Evolutionary conservation across 2,329 filamentous ascomycete genomes (phyloP).

Genomic region (Trichoderma cornu-damae): DNA sequence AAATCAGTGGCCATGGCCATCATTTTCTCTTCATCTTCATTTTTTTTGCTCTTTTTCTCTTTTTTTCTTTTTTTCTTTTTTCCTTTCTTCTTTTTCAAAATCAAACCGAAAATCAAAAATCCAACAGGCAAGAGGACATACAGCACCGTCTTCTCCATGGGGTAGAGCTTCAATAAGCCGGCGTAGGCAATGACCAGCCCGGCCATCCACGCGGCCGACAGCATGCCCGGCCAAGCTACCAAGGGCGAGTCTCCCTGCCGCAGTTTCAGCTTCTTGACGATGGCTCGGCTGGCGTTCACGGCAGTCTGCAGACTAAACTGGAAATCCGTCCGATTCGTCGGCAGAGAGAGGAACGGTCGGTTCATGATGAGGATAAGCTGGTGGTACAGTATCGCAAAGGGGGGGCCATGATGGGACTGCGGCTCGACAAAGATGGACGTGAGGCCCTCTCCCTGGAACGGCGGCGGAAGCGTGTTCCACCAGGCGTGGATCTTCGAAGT

Average conservation of each 20-base stretch:
- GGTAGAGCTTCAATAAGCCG: slow-evolving; percentile 5
- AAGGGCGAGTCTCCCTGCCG: slow-evolving; percentile 9
- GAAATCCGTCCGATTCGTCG: slow-evolving; percentile 11
- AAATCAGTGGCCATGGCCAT: background rate
- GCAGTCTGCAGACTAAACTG: slow-evolving; percentile 10
- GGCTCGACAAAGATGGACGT: slow-evolving; percentile 13
- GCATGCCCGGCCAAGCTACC: slow-evolving; percentile 12
- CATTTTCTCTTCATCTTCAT: no score
- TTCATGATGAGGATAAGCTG: slow-evolving; percentile 15
- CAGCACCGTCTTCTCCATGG: slow-evolving; percentile 12
- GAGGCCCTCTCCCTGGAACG: slow-evolving; percentile 2
- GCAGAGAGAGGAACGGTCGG: slow-evolving; percentile 8
- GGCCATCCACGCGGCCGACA: slow-evolving; percentile 15
- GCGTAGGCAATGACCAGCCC: slow-evolving; percentile 7
- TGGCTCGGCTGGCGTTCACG: slow-evolving; percentile 8
- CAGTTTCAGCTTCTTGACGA: slow-evolving; percentile 11
- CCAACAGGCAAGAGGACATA: background rate
- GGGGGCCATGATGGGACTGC: slow-evolving; percentile 7
- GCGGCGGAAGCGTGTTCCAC: slow-evolving; percentile 13
- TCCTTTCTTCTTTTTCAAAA: no score
- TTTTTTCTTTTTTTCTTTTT: no score
- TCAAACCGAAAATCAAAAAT: background rate
- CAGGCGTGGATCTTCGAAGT: slow-evolving; percentile 14
- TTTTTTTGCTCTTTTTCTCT: no score
- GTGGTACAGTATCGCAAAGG: slow-evolving; percentile 13